A percentile compares a stretch with the other conserved stretches of the same genome.
Evolutionary conservation across 2,329 filamentous ascomycete species (phyloP).

Genomic region (Sclerotiophoma versabilis): DNA sequence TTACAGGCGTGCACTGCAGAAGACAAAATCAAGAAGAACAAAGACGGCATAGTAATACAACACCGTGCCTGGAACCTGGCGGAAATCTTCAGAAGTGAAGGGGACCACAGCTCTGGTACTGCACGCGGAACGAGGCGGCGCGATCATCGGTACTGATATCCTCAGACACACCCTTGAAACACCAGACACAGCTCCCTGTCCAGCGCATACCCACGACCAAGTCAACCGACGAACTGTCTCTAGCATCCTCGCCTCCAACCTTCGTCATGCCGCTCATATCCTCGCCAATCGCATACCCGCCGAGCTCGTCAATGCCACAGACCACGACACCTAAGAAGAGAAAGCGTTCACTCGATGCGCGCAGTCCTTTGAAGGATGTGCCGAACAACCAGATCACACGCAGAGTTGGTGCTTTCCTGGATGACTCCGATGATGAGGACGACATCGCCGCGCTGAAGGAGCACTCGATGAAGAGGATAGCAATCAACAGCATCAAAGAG

Average conservation of each 20-base stretch:
- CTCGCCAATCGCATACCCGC: slow-evolving; percentile 64
- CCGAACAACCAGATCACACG: slow-evolving; percentile 44
- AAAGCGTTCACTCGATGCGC: slow-evolving; percentile 39
- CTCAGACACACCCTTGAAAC: slow-evolving; percentile 45
- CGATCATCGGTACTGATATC: slow-evolving; percentile 27
- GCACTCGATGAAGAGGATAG: slow-evolving; percentile 48
- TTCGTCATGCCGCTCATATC: slow-evolving; percentile 68
- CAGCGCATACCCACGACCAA: slow-evolving; percentile 20
- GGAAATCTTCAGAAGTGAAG: slow-evolving; percentile 60
- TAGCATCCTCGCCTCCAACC: slow-evolving; percentile 56
- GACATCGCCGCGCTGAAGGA: slow-evolving; percentile 48
- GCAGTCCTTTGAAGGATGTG: slow-evolving; percentile 45
- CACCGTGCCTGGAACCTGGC: slow-evolving; percentile 57
- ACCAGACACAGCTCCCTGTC: slow-evolving; percentile 16
- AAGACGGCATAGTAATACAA: slow-evolving; percentile 58
- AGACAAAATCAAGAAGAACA: slow-evolving; percentile 51
- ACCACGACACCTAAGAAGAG: slow-evolving; percentile 48
- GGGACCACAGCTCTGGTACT: slow-evolving; percentile 49
- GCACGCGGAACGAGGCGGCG: slow-evolving; percentile 2
- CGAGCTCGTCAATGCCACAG: slow-evolving; percentile 55
- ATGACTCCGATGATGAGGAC: slow-evolving; percentile 53
- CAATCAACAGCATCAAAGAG: slow-evolving; percentile 38
- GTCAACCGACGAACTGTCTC: slow-evolving; percentile 16
- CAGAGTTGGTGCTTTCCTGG: slow-evolving; percentile 47
- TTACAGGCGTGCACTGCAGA: slow-evolving; percentile 53